Conservation (phyloP, 169 alveolate genomes). For the Plasmodium gaboni region DNA sequence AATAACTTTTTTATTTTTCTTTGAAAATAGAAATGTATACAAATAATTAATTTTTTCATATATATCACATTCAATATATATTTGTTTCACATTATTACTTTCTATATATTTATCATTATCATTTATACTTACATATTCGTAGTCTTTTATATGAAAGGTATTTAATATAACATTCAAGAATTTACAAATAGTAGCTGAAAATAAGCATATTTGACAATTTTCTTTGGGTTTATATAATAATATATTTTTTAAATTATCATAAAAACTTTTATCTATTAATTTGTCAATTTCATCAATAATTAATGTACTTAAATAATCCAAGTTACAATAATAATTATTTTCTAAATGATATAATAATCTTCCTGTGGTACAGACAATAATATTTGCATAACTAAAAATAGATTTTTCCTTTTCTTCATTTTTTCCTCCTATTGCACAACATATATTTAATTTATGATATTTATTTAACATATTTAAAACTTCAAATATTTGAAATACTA, state of each 20-base stretch:
- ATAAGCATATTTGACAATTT: constrained; percentile 61
- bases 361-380: constrained; percentile 98
- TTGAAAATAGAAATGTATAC: constrained; percentile 92
- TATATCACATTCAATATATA: constrained; percentile 72
- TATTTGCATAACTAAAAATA: constrained; percentile 93
- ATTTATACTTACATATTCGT: constrained; percentile 68
- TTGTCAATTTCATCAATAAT: constrained; percentile 74
- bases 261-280: constrained; percentile 72
- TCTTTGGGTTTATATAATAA: constrained; percentile 65
- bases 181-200: constrained; percentile 72
- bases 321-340: constrained; percentile 68
- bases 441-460: constrained; percentile 89
- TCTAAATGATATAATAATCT: constrained; percentile 92
- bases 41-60: constrained; percentile 92
- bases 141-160: constrained; percentile 59
- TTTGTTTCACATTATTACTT: constrained; percentile 66
- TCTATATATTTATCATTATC: constrained; percentile 70
- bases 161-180: constrained; percentile 53
- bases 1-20: constrained; percentile 89
- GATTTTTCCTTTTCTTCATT: constrained; percentile 88
- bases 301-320: constrained; percentile 60
- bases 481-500: constrained; percentile 96
- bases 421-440: constrained; percentile 95
- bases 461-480: constrained; percentile 94
- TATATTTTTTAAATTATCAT: constrained; percentile 66